Base-by-base conservation (phyloP, 495 filamentous ascomycete genomes). In the Emericellopsis terricola region DNA sequence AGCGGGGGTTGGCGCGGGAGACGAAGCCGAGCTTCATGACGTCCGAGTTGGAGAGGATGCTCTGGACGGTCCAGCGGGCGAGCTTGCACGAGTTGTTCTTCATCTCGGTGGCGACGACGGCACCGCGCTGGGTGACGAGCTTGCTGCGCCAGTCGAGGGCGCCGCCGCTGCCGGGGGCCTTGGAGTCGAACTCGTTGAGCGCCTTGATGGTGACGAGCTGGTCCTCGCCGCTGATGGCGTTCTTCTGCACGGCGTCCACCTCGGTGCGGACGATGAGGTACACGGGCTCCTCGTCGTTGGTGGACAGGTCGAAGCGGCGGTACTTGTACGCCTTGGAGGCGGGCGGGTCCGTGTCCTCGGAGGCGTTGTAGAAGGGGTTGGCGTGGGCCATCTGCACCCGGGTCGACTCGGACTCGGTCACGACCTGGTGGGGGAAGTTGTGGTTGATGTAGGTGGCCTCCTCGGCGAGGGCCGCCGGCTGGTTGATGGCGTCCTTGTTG, bases 11-110 rank as follows among this genome's bases (percentile, higher is more conserved):
- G 38, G 71, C 71, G 42, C 89, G 86, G 35, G 86, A 94, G 41
- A 97, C 84, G 57, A 97, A 97, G 16, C 78, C 89, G 49, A 97
- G 74, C 67, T 96, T 97, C 83, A 97, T 94, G 39, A 78, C 65
- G 52, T 96, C 87, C 14, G 89, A 86, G 59, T 84, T 85, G 48
- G 89, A 86, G 28, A 97, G 70, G 48, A 96, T 93, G 44, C 76
- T 78, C 64, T 97, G 89, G 33, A 83, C 80, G 14, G 89, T 92
- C 89, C 89, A 97, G 46, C 89, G 65, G 21, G 89, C 91, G 36
- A 97, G 73, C 65, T 97, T 97, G 72, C 79, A 87, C 49, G 73
- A 81, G 68, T 97, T 97, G 70, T 97, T 97, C 76, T 97, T 97
- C 89, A 97, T 97, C 58, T 89, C 89, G n/a, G 89, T 97, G 14